phyloP scores from a whole-genome alignment of 1,284 basidiomycete genomes.

The Earliella scabrosa region DNA sequence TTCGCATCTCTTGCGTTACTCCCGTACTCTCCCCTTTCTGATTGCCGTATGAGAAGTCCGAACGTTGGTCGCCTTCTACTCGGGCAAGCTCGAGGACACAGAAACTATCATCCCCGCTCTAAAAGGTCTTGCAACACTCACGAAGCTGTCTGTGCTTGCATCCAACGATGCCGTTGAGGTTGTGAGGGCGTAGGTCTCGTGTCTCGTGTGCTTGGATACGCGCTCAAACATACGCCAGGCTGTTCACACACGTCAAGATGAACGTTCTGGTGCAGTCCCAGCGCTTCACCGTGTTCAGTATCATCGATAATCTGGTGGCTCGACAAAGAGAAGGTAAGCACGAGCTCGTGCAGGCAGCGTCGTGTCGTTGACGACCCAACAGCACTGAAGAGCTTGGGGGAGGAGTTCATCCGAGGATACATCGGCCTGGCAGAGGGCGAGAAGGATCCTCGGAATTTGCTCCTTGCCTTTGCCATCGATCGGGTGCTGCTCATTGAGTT shows the following conservation, averaged over 20 bases:
- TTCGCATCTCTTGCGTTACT: constrained; percentile 41
- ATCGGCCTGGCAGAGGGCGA: constrained; percentile 87
- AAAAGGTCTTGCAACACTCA: constrained; percentile 73
- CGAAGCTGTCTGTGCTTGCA: constrained; percentile 68
- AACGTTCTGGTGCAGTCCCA: constrained; percentile 82
- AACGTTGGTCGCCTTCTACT: constrained; percentile 85
- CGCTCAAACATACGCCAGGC: constrained; percentile 43
- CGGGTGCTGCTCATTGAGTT: constrained; percentile 89
- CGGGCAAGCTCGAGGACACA: constrained; percentile 85
- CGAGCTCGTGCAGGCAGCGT: no score
- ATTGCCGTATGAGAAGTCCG: constrained; percentile 54
- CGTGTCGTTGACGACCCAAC: not conserved
- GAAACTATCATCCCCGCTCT: constrained; percentile 82
- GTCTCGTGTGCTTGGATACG: not conserved
- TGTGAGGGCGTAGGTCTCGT: constrained; percentile 63
- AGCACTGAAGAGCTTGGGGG: constrained; percentile 77
- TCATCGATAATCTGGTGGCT: constrained; percentile 83
- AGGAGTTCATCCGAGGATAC: constrained; percentile 80
- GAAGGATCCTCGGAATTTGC: constrained; percentile 96
- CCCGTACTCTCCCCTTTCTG: constrained; percentile 10
- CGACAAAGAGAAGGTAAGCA: constrained; percentile 69
- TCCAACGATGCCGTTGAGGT: constrained; percentile 74
- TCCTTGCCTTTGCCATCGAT: constrained; percentile 89
- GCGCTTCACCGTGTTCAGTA: constrained; percentile 81
- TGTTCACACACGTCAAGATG: constrained; percentile 84